phyloP scores from a whole-genome alignment of 2,329 filamentous ascomycete species.

The Catunica adiposa region DNA sequence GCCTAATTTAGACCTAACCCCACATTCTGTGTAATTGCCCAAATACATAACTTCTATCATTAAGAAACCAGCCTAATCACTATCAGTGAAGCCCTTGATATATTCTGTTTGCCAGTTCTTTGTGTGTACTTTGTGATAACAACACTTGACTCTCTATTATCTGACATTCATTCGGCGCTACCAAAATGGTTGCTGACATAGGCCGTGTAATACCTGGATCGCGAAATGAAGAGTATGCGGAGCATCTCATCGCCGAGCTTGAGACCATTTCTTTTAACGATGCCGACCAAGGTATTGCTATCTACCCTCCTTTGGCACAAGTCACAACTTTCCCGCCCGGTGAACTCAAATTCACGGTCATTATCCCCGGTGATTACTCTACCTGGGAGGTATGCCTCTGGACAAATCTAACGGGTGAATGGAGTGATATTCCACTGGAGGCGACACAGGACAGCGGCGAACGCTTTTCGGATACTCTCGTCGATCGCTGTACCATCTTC shows the following conservation, averaged over 20 bases:
- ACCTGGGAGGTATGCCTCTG: conserved; percentile 61
- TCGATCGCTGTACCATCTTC: conserved; percentile 6
- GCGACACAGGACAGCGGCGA: conserved; percentile 6
- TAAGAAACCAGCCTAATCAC: no score
- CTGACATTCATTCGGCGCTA: no score
- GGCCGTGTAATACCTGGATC: conserved; percentile 4
- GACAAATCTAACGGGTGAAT: conserved; percentile 35
- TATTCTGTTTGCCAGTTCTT: no score
- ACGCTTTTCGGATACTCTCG: no score
- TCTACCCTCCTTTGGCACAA: conserved; percentile 59
- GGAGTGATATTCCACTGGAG: conserved; percentile 32
- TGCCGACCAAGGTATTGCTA: conserved; percentile 16
- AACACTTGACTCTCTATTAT: no score
- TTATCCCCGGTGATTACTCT: conserved; percentile 44
- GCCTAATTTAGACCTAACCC: no score
- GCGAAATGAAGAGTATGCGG: not conserved
- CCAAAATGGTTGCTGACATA: no score
- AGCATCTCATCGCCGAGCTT: conserved; percentile 6
- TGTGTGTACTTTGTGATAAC: no score
- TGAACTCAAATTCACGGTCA: conserved; percentile 44
- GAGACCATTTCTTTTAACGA: not conserved
- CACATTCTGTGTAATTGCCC: no score
- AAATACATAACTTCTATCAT: no score
- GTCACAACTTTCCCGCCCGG: conserved; percentile 41
- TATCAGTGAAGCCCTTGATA: no score